Percentiles rank a stretch among this genome's conserved stretches.
Conservation (phyloP, 306 rosid species). For the Elaeagnus macrophylla region DNA sequence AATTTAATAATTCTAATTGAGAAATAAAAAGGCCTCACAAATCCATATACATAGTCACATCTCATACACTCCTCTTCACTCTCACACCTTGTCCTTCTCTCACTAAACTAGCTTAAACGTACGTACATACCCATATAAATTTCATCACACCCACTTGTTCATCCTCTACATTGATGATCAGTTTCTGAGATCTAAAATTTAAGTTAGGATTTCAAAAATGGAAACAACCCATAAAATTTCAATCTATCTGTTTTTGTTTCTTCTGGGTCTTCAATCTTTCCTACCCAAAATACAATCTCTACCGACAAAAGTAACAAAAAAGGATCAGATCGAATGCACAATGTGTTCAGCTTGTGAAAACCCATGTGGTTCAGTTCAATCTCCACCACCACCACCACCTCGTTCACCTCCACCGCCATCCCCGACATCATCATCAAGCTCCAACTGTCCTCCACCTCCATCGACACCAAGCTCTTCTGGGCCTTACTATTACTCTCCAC, state of each 20-base stretch:
- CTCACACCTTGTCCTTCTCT: no score
- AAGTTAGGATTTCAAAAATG: constrained; percentile 19
- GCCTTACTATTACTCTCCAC: constrained; percentile 48
- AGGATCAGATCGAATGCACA: constrained; percentile 81
- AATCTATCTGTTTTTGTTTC: constrained; percentile 1
- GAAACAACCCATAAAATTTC: constrained; percentile 7
- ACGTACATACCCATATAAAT: no score
- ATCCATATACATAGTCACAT: no score
- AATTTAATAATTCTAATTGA: no score
- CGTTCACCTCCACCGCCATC: constrained; percentile 26
- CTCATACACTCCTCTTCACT: no score
- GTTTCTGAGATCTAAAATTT: no score
- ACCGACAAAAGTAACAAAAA: constrained; percentile 14
- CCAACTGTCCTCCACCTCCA: constrained; percentile 60
- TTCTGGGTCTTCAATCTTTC: constrained; percentile 2
- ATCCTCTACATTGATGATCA: no score
- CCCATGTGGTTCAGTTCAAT: constrained; percentile 44
- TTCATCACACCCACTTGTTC: no score
- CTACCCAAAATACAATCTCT: no score
- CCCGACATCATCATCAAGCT: constrained; percentile 11
- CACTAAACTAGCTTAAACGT: no score
- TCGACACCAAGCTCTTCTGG: constrained; percentile 39
- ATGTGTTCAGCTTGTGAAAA: constrained; percentile 81
- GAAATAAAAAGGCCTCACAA: no score
- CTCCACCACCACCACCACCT: constrained; percentile 47